Conservation (phyloP, 495 filamentous ascomycete genomes). For the Friedmanniomyces simplex region DNA sequence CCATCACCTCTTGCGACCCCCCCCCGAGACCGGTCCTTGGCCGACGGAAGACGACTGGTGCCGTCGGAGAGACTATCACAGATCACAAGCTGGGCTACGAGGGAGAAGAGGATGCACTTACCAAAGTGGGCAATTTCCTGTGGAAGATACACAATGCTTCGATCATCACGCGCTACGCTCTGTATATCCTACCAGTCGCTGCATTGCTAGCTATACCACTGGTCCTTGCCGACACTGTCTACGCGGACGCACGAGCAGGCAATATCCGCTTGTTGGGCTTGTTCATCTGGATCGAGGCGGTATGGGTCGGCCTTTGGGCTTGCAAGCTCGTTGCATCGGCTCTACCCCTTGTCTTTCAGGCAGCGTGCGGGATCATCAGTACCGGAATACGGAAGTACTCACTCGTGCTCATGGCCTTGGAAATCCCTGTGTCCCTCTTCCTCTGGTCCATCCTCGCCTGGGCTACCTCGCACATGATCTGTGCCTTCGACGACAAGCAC, state of each 20-base stretch:
- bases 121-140: conserved; percentile 5
- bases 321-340: conserved; percentile 18
- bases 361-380: conserved; percentile 21
- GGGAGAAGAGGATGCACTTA: conserved; percentile 4
- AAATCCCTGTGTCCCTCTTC: conserved; percentile 20
- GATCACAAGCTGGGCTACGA: conserved; percentile 11
- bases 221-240: conserved; percentile 17
- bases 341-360: conserved; percentile 20
- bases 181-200: conserved; percentile 26
- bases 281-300: conserved; percentile 25
- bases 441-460: conserved; percentile 20
- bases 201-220: conserved; percentile 23
- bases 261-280: conserved; percentile 18
- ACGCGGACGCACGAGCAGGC: neutral
- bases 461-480: conserved; percentile 13
- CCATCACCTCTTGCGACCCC: conserved; percentile 1
- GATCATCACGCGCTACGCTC: conserved; percentile 20
- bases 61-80: neutral
- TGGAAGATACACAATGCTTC: conserved; percentile 12
- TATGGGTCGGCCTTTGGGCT: conserved; percentile 25
- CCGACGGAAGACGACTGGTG: conserved; percentile 1
- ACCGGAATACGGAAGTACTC: conserved; percentile 22
- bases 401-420: conserved; percentile 12
- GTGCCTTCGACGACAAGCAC: conserved; percentile 1
- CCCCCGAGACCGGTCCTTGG: neutral